Evolutionary conservation across 2,329 filamentous ascomycete genomes (phyloP), one percentile per base, ranked within the genome.

Genomic region (Monosporascus sp.): DNA sequence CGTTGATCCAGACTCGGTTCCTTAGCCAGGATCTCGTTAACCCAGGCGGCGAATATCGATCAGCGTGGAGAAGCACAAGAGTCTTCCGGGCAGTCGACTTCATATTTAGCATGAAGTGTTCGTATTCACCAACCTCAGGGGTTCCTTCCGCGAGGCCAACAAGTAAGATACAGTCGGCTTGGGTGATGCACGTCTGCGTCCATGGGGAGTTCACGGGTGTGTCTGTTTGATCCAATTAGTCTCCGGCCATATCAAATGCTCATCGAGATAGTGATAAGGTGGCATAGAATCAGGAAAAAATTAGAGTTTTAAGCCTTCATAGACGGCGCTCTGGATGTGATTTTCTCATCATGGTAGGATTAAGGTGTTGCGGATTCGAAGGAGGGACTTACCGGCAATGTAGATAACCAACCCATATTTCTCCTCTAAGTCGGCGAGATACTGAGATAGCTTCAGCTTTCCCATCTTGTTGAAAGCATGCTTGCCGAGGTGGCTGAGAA

Each of bases 391-490:
- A 87, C 84, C 84, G 50, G 93, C 94, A 54, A 99, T 87, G 66
- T 99, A 99, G 7, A 99, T 78, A 1, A 99, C 91, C 62, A 99
- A 84, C 1, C 93, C 91, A 63, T 96, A 97, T 68, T 96, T 96
- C 72, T 99, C 94, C 71, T 99, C 94, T 11, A 99, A 78, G 65
- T 99, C 94, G 2, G 95, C 94, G 49, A 99, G 80, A 65, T 99
- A 99, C 61, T 99, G 93, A 1, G 93, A 91, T 7, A 99, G 77
- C 71, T 96, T 97, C 28, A 99, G 76, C 71, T 97, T 97, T 6
- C 94, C 94, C 88, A 99, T 97, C 62, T 88, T 89, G 71, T 89
- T 97, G 69, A 99, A 99, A 0, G 95, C 94, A 70, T 99, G 91
- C 58, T 94, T 88, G 28, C 95, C 94, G 1, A 99, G 80, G 68